A percentile compares a stretch with the other conserved stretches of the same genome.
Conservation (phyloP, 1,284 basidiomycete species). For the Cutaneotrichosporon dermatis region DNA sequence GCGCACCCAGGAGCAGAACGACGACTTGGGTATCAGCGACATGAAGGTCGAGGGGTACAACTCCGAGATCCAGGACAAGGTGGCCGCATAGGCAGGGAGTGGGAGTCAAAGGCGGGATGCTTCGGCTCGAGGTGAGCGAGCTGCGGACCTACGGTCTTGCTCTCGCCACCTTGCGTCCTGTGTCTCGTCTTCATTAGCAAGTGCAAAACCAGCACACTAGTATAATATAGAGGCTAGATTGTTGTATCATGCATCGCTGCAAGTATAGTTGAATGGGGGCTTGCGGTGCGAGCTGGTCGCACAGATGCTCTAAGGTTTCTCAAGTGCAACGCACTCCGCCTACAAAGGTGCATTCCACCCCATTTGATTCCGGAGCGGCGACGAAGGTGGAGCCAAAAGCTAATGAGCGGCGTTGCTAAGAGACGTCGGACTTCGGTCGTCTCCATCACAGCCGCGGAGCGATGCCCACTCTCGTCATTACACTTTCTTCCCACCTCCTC, state of each 20-base stretch:
- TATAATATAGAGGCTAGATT: slow-evolving; percentile 4
- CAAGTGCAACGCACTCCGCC: too few species aligned
- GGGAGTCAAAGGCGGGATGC: background rate
- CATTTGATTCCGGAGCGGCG: too few species aligned
- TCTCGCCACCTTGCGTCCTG: background rate
- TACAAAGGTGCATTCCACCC: too few species aligned
- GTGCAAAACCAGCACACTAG: background rate
- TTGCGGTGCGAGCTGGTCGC: too few species aligned
- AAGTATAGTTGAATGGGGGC: background rate
- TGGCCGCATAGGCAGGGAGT: background rate
- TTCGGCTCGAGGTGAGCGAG: too few species aligned
- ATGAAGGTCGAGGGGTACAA: slow-evolving; percentile 88
- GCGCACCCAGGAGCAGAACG: slow-evolving; percentile 84
- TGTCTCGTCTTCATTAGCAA: background rate
- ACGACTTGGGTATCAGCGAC: slow-evolving; percentile 92
- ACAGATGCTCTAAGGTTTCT: too few species aligned
- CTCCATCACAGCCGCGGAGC: too few species aligned
- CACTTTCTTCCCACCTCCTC: too few species aligned
- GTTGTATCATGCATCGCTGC: slow-evolving; percentile 2
- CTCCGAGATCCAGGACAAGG: slow-evolving; percentile 28
- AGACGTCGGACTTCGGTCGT: too few species aligned
- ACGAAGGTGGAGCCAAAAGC: too few species aligned
- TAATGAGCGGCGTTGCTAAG: too few species aligned
- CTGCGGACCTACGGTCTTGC: slow-evolving; percentile 1
- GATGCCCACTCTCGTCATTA: too few species aligned